Evolutionary conservation across 805 yeast genomes (phyloP), one percentile per base, ranked within the genome.

Genomic region (Wickerhamiella kurtzmanii): DNA sequence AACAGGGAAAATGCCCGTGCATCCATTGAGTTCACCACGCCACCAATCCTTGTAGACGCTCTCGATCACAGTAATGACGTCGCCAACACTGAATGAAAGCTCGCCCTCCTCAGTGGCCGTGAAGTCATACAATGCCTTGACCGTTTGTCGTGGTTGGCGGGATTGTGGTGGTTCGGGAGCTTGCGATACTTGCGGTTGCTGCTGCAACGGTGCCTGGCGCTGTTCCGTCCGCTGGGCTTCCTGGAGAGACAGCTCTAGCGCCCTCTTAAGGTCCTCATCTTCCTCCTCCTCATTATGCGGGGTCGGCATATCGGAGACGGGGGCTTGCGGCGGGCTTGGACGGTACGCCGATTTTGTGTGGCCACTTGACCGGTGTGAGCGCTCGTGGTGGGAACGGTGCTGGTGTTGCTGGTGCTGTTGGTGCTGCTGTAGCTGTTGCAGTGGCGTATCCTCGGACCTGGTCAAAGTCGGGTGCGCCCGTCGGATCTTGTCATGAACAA

Each of bases 41-140:
- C 96, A 84, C 98, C 98, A 89, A 59, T 89, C 97, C 51, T 84
- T 73, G 61, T 87, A 88, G 4, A 83, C 94, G 15, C 81, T 73
- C 56, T 88, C 97, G 35, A 88, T 70, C 1, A 92, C 95, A 1
- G 81, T 80, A 43, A 89, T 88, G 13, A 85, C 70, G 60, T 89
- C 97, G 37, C 95, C 96, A 57, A 79, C 79, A 44, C 78, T 70
- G 65, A 92, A 89, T 1, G 94, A 79, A 40, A 89, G 71, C 54
- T 92, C 96, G 51, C 88, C 96, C 2, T 80, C 80, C 57, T 87
- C 96, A 40, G 75, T 70, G 2, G 94, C 76, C 3, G 73, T 68
- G 36, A 88, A 70, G 60, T 87, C 95, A 58, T 85, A 92, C 44
- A 92, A 66, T 0, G 97, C 96, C 43, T 81, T 73, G 1, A 89